A percentile compares a stretch with the other conserved stretches of the same genome.
Conservation (phyloP, 176 grass and related monocot species). For the Microstegium vimineum region DNA sequence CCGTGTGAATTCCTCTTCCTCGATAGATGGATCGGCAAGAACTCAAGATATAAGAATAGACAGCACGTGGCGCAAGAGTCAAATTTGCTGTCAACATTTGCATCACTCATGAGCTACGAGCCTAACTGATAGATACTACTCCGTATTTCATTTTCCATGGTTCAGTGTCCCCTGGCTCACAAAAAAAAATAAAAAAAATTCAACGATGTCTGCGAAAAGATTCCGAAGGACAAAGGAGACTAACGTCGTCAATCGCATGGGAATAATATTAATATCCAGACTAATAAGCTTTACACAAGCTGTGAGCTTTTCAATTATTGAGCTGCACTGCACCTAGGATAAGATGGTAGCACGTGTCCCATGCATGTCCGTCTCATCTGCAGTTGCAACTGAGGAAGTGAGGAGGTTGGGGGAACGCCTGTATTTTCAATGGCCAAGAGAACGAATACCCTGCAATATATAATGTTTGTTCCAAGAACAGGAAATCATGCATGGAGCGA, state of each 20-base stretch:
- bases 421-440: no score
- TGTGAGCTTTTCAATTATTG: not conserved
- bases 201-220: not conserved
- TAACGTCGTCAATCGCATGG: not conserved
- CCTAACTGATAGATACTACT: no score
- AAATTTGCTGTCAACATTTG: constrained; percentile 9
- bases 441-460: not conserved
- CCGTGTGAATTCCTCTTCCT: not conserved
- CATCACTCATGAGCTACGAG: not conserved
- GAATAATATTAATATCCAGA: constrained; percentile 10
- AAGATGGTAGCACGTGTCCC: not conserved
- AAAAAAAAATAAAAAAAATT: not conserved
- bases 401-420: no score
- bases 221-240: not conserved
- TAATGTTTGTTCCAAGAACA: not conserved
- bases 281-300: not conserved
- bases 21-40: not conserved
- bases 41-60: not conserved
- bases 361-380: not conserved
- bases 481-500: no score
- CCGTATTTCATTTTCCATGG: no score
- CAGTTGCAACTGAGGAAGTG: not conserved
- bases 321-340: not conserved
- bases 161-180: not conserved
- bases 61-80: not conserved